Conservation (phyloP, 208 protist genomes). For the Leishmania tropica region DNA sequence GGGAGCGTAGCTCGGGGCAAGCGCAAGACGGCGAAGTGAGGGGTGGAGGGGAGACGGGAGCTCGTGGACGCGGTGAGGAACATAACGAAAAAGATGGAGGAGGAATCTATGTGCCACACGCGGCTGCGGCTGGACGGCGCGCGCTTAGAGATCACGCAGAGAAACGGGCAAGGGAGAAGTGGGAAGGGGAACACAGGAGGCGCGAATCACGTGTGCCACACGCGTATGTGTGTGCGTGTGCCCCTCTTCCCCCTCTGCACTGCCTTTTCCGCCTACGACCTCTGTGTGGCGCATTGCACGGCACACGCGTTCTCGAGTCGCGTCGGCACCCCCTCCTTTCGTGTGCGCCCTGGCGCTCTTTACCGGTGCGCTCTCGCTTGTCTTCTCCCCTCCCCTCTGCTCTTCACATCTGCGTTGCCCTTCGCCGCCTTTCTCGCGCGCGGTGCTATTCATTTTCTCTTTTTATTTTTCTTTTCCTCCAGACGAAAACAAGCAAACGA, state of each 20-base stretch:
- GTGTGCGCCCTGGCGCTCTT: neutral
- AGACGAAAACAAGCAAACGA: neutral
- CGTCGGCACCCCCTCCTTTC: neutral
- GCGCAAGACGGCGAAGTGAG: neutral
- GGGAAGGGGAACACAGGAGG: neutral
- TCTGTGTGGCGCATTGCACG: neutral
- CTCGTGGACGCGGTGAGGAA: neutral
- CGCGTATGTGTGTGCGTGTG: neutral
- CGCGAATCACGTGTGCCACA: neutral
- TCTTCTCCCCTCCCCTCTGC: neutral
- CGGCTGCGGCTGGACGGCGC: neutral
- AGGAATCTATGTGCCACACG: neutral
- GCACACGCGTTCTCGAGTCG: neutral
- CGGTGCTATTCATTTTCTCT: neutral
- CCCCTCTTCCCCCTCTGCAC: neutral
- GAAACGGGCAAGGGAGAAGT: neutral
- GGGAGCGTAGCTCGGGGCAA: neutral
- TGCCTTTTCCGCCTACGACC: neutral
- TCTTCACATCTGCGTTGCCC: neutral
- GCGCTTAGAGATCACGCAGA: neutral
- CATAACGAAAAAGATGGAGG: neutral
- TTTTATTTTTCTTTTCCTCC: constrained; percentile 6
- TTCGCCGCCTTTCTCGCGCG: neutral
- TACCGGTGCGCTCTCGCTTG: neutral
- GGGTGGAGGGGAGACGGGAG: neutral